Conservation (phyloP, 768 basidiomycete genomes). For the Amanita phalloides region DNA sequence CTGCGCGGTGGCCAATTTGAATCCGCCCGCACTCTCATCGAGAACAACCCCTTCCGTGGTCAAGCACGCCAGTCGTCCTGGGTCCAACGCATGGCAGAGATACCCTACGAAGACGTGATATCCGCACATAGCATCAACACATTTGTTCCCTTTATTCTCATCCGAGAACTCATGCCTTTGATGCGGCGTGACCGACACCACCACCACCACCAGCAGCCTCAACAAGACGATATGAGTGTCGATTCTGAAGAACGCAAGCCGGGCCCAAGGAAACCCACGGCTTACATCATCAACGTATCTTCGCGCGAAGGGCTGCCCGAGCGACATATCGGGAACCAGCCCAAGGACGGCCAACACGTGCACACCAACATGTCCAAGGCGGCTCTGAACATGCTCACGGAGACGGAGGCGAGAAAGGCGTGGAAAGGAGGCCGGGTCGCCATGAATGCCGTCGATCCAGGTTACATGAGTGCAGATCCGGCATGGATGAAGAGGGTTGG, state of each 20-base stretch:
- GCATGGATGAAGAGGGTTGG: conserved; percentile 19
- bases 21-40: conserved; percentile 3
- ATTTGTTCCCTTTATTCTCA: conserved; percentile 25
- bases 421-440: conserved; percentile 19
- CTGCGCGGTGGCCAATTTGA: conserved; percentile 12
- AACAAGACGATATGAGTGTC: not conserved
- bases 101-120: conserved; percentile 25
- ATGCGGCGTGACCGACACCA: conserved; percentile 12
- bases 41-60: conserved; percentile 9
- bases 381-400: conserved; percentile 26
- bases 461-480: conserved; percentile 25
- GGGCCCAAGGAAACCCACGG: conserved; percentile 7
- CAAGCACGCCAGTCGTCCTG: conserved; percentile 13
- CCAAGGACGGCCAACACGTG: conserved; percentile 19
- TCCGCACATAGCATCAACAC: conserved; percentile 25
- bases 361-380: conserved; percentile 30
- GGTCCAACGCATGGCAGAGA: conserved; percentile 21
- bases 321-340: conserved; percentile 7
- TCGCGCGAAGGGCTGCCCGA: conserved; percentile 26
- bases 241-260: too few species aligned
- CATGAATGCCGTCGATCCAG: conserved; percentile 25
- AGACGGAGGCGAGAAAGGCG: conserved; percentile 20
- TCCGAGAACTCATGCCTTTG: conserved; percentile 20
- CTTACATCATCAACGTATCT: conserved; percentile 24
- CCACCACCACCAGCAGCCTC: not conserved